These are phyloP conservation scores for Penicillium sp. DNA, from an alignment of 2,329 filamentous ascomycete genomes.

Conservation along the genomic window DNA sequence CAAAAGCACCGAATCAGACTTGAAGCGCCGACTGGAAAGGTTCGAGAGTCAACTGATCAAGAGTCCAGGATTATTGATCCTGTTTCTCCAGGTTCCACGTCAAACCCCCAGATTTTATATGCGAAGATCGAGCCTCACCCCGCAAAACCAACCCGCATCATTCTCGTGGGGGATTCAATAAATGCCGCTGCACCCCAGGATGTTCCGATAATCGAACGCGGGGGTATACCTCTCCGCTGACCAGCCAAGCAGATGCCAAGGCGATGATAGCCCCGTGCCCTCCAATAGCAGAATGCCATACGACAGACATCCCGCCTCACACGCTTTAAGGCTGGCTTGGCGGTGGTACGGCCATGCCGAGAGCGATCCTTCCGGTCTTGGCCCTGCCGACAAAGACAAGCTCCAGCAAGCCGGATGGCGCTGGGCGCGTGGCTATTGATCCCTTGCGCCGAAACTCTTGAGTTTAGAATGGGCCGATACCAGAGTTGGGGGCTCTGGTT, in stretches of 20 bases:
- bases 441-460: slow-evolving; percentile 5
- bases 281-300: slow-evolving; percentile 14
- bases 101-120: slow-evolving; percentile 14
- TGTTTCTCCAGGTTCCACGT: neutral
- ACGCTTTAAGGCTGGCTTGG: slow-evolving; percentile 14
- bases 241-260: slow-evolving; percentile 28
- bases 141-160: slow-evolving; percentile 15
- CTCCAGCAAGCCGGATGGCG: slow-evolving; percentile 3
- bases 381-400: slow-evolving; percentile 5
- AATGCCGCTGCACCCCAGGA: slow-evolving; percentile 7
- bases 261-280: slow-evolving; percentile 15
- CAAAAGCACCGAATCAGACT: neutral
- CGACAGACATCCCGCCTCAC: slow-evolving; percentile 7
- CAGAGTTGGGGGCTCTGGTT: neutral
- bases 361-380: slow-evolving; percentile 16
- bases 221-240: slow-evolving; percentile 15
- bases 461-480: slow-evolving; percentile 1
- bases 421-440: slow-evolving; percentile 6
- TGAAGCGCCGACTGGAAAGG: neutral
- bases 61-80: neutral
- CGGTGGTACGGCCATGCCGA: slow-evolving; percentile 9
- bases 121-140: neutral
- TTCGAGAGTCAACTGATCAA: neutral
- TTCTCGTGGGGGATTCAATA: slow-evolving; percentile 5
- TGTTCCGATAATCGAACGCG: slow-evolving; percentile 10